Evolutionary conservation across 148 eudicot genomes (phyloP).

Genomic region (Vaccinium darrowii): DNA sequence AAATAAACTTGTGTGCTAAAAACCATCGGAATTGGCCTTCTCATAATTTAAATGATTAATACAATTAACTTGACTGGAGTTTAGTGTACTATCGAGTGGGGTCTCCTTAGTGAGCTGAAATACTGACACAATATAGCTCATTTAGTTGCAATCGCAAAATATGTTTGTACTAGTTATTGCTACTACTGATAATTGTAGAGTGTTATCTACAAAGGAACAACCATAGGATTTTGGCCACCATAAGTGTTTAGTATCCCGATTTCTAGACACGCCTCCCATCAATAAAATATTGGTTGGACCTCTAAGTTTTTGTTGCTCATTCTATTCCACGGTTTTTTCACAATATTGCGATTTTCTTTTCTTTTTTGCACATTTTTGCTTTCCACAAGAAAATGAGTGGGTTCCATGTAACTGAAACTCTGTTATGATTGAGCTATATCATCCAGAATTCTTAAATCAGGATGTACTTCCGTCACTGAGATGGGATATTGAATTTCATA

Average conservation of each 20-base stretch:
- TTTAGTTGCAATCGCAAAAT: background rate
- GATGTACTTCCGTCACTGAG: background rate
- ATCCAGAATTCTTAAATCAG: background rate
- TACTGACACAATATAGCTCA: background rate
- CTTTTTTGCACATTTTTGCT: slow-evolving; percentile 2
- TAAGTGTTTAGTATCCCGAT: background rate
- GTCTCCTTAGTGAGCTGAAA: background rate
- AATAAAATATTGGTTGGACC: background rate
- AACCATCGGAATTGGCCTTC: background rate
- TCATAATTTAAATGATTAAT: background rate
- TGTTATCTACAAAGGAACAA: background rate
- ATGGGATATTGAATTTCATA: background rate
- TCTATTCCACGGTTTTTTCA: background rate
- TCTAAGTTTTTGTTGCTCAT: background rate
- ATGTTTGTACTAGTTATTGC: background rate
- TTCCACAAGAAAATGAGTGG: background rate
- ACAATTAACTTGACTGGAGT: background rate
- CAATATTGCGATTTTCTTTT: background rate
- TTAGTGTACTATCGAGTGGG: background rate
- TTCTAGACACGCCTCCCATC: background rate
- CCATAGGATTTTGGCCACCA: no score
- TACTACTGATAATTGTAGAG: background rate
- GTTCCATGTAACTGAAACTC: slow-evolving; percentile 6
- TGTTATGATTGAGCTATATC: background rate
- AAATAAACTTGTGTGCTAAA: background rate